Evolutionary conservation across 2,329 filamentous ascomycete species (phyloP).

Genomic region (Dothistroma pini): DNA sequence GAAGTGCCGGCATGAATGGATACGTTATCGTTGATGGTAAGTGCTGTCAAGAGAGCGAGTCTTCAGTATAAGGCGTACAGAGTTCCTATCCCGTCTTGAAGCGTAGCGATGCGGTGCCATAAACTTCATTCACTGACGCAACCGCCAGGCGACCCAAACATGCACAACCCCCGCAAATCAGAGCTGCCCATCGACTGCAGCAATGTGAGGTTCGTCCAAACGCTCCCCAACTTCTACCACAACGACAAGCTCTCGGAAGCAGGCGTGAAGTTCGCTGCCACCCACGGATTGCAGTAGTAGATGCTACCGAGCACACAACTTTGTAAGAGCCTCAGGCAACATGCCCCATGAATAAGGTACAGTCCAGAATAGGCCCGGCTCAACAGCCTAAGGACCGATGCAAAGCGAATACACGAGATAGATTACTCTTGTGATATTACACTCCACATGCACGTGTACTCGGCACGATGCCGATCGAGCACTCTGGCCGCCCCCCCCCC

Average conservation of each 20-base stretch:
- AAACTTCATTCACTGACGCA: background rate
- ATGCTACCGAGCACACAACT: background rate
- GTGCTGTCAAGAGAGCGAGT: background rate
- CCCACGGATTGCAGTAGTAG: background rate
- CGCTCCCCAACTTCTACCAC: background rate
- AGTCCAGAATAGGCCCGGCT: background rate
- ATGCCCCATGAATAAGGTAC: background rate
- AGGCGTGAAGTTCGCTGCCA: background rate
- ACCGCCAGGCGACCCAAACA: slow-evolving; percentile 2
- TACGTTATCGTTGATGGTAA: slow-evolving; percentile 3
- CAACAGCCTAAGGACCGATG: background rate
- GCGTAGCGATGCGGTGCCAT: background rate
- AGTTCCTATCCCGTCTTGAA: background rate
- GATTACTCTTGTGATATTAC: background rate
- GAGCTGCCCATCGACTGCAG: background rate
- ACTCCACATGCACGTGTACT: background rate
- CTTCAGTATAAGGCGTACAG: background rate
- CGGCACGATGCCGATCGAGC: background rate
- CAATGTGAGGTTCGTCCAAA: background rate
- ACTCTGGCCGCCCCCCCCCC: background rate
- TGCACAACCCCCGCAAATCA: background rate
- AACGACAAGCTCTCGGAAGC: background rate
- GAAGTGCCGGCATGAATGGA: background rate
- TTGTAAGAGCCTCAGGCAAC: background rate
- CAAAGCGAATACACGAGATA: background rate